phyloP scores from a whole-genome alignment of 805 yeast species.

The Starmerella riodocensis region DNA sequence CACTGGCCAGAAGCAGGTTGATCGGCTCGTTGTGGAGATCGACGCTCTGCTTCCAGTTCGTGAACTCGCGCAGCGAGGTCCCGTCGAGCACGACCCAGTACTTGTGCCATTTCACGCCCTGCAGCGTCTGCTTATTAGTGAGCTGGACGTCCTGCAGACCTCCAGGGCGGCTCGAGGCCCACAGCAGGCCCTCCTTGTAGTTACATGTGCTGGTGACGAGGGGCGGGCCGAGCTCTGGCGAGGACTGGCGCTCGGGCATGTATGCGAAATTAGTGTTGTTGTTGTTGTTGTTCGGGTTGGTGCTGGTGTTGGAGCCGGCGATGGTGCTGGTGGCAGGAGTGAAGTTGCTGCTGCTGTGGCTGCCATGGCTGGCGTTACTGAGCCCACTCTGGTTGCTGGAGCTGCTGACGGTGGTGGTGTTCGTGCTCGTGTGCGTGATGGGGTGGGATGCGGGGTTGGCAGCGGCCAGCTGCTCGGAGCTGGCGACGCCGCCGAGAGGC shows the following conservation, averaged over 20 bases:
- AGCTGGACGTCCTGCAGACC: conserved; percentile 23
- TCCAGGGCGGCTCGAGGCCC: conserved; percentile 34
- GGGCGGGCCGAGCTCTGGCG: not conserved
- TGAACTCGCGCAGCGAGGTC: conserved; percentile 57
- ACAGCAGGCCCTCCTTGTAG: conserved; percentile 32
- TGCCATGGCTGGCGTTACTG: not conserved
- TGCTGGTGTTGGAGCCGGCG: not conserved
- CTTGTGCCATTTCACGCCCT: conserved; percentile 56
- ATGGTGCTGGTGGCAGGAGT: not conserved
- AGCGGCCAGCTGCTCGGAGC: not conserved
- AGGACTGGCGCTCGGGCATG: not conserved
- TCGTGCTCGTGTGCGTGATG: not conserved
- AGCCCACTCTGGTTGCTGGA: too few relatives aligned
- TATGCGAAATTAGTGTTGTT: not conserved
- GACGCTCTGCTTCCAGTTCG: conserved; percentile 66
- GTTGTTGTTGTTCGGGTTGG: not conserved
- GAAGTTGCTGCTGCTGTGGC: not conserved
- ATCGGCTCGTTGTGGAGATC: conserved; percentile 53
- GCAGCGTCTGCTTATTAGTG: conserved; percentile 19
- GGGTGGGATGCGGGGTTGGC: not conserved
- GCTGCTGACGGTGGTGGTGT: not conserved
- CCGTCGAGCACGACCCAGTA: conserved; percentile 68
- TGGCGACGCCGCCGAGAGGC: not conserved
- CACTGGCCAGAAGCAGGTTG: conserved; percentile 55
- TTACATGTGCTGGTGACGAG: not conserved